Evolutionary conservation across 208 protist species (phyloP).

Genomic region (Trypanosoma platydactyli): DNA sequence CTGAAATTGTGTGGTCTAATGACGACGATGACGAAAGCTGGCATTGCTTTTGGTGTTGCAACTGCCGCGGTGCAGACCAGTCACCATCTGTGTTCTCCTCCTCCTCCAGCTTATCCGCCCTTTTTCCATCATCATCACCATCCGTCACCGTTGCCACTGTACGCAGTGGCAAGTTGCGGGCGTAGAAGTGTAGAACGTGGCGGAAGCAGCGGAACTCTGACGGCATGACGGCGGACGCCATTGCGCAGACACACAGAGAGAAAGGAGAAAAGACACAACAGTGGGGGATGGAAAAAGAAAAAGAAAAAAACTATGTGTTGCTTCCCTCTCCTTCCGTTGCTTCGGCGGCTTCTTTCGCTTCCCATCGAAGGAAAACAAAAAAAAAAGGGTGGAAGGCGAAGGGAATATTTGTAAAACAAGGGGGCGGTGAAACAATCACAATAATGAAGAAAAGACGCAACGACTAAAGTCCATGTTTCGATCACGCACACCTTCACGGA

Average conservation of each 20-base stretch:
- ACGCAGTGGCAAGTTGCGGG: slow-evolving; percentile 31
- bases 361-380: slow-evolving; percentile 3
- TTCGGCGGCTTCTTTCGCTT: neutral
- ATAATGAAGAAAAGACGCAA: slow-evolving; percentile 7
- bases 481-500: neutral
- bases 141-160: neutral
- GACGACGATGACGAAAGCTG: too few relatives aligned
- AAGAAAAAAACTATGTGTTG: slow-evolving; percentile 13
- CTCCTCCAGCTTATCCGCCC: neutral
- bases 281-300: slow-evolving; percentile 22
- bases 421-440: neutral
- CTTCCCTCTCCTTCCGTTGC: neutral
- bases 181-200: slow-evolving; percentile 41
- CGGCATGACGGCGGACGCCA: slow-evolving; percentile 29
- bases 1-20: too few relatives aligned
- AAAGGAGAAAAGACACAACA: neutral
- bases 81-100: neutral
- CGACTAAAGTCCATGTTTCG: neutral
- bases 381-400: slow-evolving; percentile 8
- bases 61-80: too few relatives aligned
- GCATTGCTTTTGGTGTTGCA: neutral
- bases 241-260: neutral
- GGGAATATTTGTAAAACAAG: neutral
- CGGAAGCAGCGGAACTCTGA: slow-evolving; percentile 40
- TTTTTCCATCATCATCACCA: neutral